A percentile compares a stretch with the other conserved stretches of the same genome.
Conservation (phyloP, 1,284 basidiomycete genomes). For the Pulveroboletus sp. region DNA sequence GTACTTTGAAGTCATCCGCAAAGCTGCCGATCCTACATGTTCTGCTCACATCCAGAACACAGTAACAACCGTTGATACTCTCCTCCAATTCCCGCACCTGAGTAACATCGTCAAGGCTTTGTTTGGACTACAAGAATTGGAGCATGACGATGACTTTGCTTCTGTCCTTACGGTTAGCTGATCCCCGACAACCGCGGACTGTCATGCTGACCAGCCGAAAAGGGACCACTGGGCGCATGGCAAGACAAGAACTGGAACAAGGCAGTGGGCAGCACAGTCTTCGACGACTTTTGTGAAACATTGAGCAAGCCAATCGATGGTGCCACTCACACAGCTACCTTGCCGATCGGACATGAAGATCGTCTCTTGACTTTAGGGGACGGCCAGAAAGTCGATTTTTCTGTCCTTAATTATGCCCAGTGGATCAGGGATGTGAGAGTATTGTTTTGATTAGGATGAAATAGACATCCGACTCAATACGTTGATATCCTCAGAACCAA, state of each 20-base stretch:
- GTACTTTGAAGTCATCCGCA: slow-evolving; percentile 85
- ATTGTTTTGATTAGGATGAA: neutral
- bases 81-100: slow-evolving; percentile 48
- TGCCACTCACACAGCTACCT: slow-evolving; percentile 17
- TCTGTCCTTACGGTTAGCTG: slow-evolving; percentile 55
- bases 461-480: neutral
- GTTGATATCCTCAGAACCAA: slow-evolving; percentile 42
- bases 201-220: neutral
- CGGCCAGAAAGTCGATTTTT: slow-evolving; percentile 48
- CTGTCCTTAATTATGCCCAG: slow-evolving; percentile 71
- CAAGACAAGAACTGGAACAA: slow-evolving; percentile 79
- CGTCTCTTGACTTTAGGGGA: slow-evolving; percentile 42
- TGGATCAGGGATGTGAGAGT: slow-evolving; percentile 67
- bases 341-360: slow-evolving; percentile 43
- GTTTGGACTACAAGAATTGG: slow-evolving; percentile 68
- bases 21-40: slow-evolving; percentile 71
- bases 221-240: slow-evolving; percentile 51
- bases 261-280: slow-evolving; percentile 52
- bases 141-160: slow-evolving; percentile 78
- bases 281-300: slow-evolving; percentile 71
- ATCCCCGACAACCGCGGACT: neutral
- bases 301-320: slow-evolving; percentile 48
- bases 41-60: slow-evolving; percentile 65
- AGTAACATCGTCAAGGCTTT: slow-evolving; percentile 56
- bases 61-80: slow-evolving; percentile 58